Evolutionary conservation across 2,329 filamentous ascomycete genomes (phyloP).

Genomic region (Huntiella bhutanensis): DNA sequence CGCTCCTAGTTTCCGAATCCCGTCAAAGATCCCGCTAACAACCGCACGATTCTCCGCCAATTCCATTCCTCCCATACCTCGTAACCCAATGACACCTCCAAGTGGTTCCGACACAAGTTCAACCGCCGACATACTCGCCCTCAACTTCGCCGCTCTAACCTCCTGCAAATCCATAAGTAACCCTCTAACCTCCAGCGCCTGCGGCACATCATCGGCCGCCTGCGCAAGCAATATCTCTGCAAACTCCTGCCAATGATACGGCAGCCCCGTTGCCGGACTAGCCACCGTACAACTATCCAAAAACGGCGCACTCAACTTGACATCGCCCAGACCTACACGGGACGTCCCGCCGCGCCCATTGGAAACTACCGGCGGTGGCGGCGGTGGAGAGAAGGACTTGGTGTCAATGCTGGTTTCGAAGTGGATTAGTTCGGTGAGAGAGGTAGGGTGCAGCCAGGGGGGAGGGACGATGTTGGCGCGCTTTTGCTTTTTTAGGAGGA

Average conservation of each 20-base stretch:
- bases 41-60: slow-evolving; percentile 73
- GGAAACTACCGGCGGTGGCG: slow-evolving; percentile 28
- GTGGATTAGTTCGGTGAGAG: slow-evolving; percentile 59
- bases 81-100: slow-evolving; percentile 47
- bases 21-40: slow-evolving; percentile 71
- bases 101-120: slow-evolving; percentile 37
- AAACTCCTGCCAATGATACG: slow-evolving; percentile 91
- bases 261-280: slow-evolving; percentile 50
- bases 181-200: slow-evolving; percentile 54
- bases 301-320: slow-evolving; percentile 52
- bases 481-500: slow-evolving; percentile 84
- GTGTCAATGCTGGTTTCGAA: slow-evolving; percentile 58
- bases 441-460: slow-evolving; percentile 64
- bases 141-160: slow-evolving; percentile 75
- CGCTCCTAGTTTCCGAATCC: slow-evolving; percentile 63
- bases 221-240: slow-evolving; percentile 73
- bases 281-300: slow-evolving; percentile 53
- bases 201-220: slow-evolving; percentile 62
- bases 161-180: slow-evolving; percentile 68
- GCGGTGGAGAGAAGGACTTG: slow-evolving; percentile 58
- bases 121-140: slow-evolving; percentile 51
- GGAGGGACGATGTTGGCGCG: slow-evolving; percentile 86
- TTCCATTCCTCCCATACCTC: slow-evolving; percentile 83
- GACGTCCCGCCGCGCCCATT: slow-evolving; percentile 31
- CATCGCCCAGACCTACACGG: slow-evolving; percentile 20